Evolutionary conservation across 495 filamentous ascomycete species (phyloP), one percentile per base, ranked within the genome.

Genomic region (Podospora fimiseda): DNA sequence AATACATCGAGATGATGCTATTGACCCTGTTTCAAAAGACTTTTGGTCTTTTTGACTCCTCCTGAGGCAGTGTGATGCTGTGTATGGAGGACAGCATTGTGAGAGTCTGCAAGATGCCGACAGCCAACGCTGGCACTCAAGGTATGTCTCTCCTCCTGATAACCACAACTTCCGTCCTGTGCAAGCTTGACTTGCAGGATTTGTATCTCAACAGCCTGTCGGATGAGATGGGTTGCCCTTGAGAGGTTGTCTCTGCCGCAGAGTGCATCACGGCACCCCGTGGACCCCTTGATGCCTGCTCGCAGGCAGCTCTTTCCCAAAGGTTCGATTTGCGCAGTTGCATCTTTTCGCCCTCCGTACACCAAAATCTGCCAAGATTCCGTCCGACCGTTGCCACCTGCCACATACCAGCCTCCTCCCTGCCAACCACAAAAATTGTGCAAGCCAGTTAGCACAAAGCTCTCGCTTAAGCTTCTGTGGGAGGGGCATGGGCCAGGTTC

Each of bases 111-210:
- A 43, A 5, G 11, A 15, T 51, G 19, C 40, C 43, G 14, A 43
- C 43, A n/a, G 21, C 24, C 36, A 44, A 43, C 42, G 30, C 23
- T 50, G 9, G 3, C 23, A 16, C 22, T 30, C 38, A 33, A 50
- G 59, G 56, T 59, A 59, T 59, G 59, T 58, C 18, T 47, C 44
- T 21, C 13, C 38, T 52, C 23, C 56, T 42, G 47, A 56, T 42
- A 52, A 30, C 50, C 16, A 16, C 46, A 30, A 21, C 22, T n/a
- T 37, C 45, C 11, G 13, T 18, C 9, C 22, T 47, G 41, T 40
- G 24, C n/a, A 8, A 9, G 23, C 30, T 33, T 6, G 23, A 8
- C 44, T 22, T 33, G 44, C 23, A 4, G 21, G 44, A 33, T n/a
- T n/a, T n/a, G n/a, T n/a, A n/a, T n/a, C n/a, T n/a, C n/a, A n/a